Conservation (phyloP, 1,284 basidiomycete species). For the Mycena citricolor region DNA sequence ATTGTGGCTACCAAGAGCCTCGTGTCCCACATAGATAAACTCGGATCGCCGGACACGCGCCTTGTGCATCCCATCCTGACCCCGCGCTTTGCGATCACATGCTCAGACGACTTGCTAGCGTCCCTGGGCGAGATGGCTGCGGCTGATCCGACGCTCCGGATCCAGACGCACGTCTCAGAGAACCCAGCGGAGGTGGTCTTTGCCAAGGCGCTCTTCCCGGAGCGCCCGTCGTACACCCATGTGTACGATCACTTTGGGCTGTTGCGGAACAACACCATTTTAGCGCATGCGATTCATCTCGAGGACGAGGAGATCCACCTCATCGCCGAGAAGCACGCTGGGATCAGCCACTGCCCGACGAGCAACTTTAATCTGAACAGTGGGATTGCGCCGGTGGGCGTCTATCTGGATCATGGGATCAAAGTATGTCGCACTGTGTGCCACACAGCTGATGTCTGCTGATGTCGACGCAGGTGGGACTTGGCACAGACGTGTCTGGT, state of each 20-base stretch:
- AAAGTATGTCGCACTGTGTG: constrained; percentile 54
- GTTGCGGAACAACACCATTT: constrained; percentile 77
- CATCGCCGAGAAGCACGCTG: constrained; percentile 66
- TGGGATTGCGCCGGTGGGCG: constrained; percentile 78
- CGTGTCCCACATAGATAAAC: constrained; percentile 65
- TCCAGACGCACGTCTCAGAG: constrained; percentile 95
- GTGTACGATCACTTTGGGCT: constrained; percentile 85
- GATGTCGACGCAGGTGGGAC: constrained; percentile 60
- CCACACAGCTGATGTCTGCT: background rate
- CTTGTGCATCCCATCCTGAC: constrained; percentile 86
- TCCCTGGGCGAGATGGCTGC: constrained; percentile 62
- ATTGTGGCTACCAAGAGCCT: constrained; percentile 63
- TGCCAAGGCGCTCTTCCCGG: constrained; percentile 67
- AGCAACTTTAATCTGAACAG: constrained; percentile 91
- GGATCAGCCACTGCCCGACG: constrained; percentile 91
- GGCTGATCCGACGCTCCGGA: constrained; percentile 59
- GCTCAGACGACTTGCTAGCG: constrained; percentile 71
- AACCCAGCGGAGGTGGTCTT: constrained; percentile 75
- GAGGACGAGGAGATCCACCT: constrained; percentile 72
- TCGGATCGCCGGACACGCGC: constrained; percentile 37
- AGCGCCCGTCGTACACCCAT: constrained; percentile 60
- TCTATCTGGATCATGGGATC: constrained; percentile 80
- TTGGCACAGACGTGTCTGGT: constrained; percentile 93
- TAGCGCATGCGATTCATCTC: constrained; percentile 90
- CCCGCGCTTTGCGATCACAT: constrained; percentile 95